Percentiles rank a stretch among this genome's conserved stretches.
These are phyloP conservation scores for Orbilia blumenaviensis DNA, from an alignment of 2,329 filamentous ascomycete genomes.

Conservation along the genomic window DNA sequence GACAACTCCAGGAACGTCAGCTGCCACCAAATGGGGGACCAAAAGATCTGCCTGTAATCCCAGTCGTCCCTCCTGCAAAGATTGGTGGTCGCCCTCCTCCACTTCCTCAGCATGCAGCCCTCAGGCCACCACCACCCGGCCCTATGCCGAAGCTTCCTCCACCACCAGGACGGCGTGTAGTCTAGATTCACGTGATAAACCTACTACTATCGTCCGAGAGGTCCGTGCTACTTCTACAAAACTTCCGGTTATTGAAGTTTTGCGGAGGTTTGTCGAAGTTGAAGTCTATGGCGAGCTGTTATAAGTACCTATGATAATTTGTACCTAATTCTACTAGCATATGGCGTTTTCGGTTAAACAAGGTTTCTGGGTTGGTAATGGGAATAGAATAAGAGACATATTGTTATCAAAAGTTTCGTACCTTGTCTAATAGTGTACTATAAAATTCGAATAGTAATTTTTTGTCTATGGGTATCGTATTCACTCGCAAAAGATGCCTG, in stretches of 20 bases:
- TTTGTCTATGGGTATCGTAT: conserved; percentile 16
- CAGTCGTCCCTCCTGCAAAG: background rate
- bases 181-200: background rate
- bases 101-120: background rate
- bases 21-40: background rate
- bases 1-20: background rate
- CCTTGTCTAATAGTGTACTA: background rate
- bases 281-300: conserved; percentile 2
- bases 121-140: background rate
- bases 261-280: background rate
- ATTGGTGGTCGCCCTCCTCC: background rate
- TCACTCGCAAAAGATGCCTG: background rate
- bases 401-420: background rate
- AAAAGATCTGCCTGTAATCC: background rate
- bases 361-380: background rate
- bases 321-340: background rate
- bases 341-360: background rate
- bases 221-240: background rate
- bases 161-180: background rate
- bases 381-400: background rate
- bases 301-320: background rate
- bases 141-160: background rate
- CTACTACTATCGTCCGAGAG: background rate
- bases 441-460: background rate
- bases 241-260: background rate